These are phyloP conservation scores for Candida namnaoensis DNA, from an alignment of 805 yeast species.

Conservation along the genomic window DNA sequence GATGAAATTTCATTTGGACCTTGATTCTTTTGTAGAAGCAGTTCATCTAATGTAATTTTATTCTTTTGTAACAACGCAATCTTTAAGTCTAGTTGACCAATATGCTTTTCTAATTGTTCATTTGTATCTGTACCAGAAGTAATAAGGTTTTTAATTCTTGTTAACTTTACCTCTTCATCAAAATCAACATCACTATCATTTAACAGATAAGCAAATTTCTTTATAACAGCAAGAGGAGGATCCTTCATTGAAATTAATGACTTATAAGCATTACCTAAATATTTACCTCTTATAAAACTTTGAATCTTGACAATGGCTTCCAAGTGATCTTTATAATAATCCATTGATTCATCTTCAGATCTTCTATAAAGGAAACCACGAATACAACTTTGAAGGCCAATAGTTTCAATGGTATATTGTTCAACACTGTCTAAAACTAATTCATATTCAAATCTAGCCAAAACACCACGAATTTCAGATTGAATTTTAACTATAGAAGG, in stretches of 20 bases:
- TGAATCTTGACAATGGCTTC: slow-evolving; percentile 66
- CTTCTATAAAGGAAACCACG: slow-evolving; percentile 40
- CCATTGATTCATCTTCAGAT: slow-evolving; percentile 21
- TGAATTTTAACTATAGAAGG: slow-evolving; percentile 36
- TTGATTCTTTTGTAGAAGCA: slow-evolving; percentile 33
- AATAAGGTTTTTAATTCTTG: slow-evolving; percentile 58
- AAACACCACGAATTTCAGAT: slow-evolving; percentile 53
- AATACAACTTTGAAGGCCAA: slow-evolving; percentile 42
- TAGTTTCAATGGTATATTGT: slow-evolving; percentile 28
- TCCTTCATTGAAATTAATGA: slow-evolving; percentile 59
- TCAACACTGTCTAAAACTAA: slow-evolving; percentile 44
- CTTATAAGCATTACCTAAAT: slow-evolving; percentile 65
- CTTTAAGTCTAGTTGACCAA: slow-evolving; percentile 72
- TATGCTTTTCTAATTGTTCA: slow-evolving; percentile 62
- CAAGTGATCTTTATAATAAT: slow-evolving; percentile 46
- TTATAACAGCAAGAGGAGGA: slow-evolving; percentile 73
- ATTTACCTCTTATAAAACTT: slow-evolving; percentile 57
- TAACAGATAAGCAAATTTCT: slow-evolving; percentile 66
- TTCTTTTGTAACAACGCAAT: slow-evolving; percentile 71
- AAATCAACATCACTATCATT: slow-evolving; percentile 68
- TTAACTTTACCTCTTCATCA: slow-evolving; percentile 64
- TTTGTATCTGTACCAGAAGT: slow-evolving; percentile 62
- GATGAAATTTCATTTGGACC: slow-evolving; percentile 1
- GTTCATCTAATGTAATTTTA: slow-evolving; percentile 69
- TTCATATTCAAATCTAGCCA: slow-evolving; percentile 49